Evolutionary conservation across 805 yeast genomes (phyloP), one percentile per base, ranked within the genome.

Genomic region (Hanseniaspora lachancei): DNA sequence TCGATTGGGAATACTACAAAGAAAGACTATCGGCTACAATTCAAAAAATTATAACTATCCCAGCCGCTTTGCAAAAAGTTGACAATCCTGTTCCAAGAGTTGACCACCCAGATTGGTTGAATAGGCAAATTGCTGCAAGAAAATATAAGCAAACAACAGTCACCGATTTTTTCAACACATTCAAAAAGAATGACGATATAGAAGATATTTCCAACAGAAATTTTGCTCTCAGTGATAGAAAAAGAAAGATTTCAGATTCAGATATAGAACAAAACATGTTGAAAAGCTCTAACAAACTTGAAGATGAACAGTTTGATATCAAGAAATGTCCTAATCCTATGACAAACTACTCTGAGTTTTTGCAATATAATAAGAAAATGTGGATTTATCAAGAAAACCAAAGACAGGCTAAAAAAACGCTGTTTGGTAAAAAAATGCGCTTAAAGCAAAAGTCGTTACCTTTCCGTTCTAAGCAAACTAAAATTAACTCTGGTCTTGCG

Each of bases 1-100:
- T 93, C 58, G 97, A 93, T 68, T 93, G 99, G 99, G 80, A 72
- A 23, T 93, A 93, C 66, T 93, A 93, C 66, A 76, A 82, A 59
- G 96, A 88, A 63, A 80, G 99, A 63, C 75, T 93, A 38, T 95
- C 91, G 0, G 88, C 96, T 2, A 95, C 89, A 6, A 81, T 95
- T 44, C 96, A 89, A 67, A 93, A 95, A 69, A 88, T 93, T 62
- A 86, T 93, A 61, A 85, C 96, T 0, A 91, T 93, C 61, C 99
- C 99, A 2, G 99, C 99, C 5, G 97, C 97, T 6, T 73, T 91
- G 55, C 98, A 93, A 70, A 80, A 80, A 53, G 79, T 91, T 18
- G 70, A 74, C 15, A 95, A 93, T 63, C 99, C 99, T 0, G 97
- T 95, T 46, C 97, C 97, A 5, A 74, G 97, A 61, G 91, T 95